Base-by-base conservation (phyloP, 148 eudicot genomes). In the Rheum nobile region DNA sequence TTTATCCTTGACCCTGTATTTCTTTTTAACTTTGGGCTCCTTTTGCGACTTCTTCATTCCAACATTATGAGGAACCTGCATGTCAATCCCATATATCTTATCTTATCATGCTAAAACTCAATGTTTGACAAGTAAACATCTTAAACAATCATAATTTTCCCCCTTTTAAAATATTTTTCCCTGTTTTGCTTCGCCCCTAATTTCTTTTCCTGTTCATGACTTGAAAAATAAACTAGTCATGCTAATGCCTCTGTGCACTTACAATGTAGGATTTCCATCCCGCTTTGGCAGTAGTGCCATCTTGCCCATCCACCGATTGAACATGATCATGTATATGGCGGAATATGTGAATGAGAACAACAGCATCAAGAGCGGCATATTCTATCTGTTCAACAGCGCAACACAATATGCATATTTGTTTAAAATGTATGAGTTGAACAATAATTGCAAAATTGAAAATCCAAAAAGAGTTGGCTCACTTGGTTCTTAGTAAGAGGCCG, bases 351-450 rank as follows among this genome's bases (percentile, higher is more conserved):
- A 96, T 74, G 76, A 92, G 99, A 22, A 90, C 99, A 71, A 83
- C 97, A 71, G 99, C 99, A 75, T 96, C 99, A 78, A 96, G 89
- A 77, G 99, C 97, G 76, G 99, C 99, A 83, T 96, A 96, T 68
- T 96, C 97, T 79, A 96, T 80, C 99, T 94, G 90, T 83, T 78
- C 24, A 71, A 47, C 47, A 39, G 65, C 52, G 72, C 31, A 32
- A 50, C 75, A 12, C 24, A 41, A 16, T 32, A 29, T 16, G 29
- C 29, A 22, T 54, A 59, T 10, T 19, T 59, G 4, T 47, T 21
- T 71, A 39, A 32, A 41, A 28, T 47, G 24, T n/a, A 21, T 46
- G 47, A 1, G 43, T 72, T 47, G 22, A 72, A 47, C 59, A 72
- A 19, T 22, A 47, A 43, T 14, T 8, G 57, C 32, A 42, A 46